A percentile compares a stretch with the other conserved stretches of the same genome.
Conservation (phyloP, 768 basidiomycete genomes). For the Phylloporus sp. region DNA sequence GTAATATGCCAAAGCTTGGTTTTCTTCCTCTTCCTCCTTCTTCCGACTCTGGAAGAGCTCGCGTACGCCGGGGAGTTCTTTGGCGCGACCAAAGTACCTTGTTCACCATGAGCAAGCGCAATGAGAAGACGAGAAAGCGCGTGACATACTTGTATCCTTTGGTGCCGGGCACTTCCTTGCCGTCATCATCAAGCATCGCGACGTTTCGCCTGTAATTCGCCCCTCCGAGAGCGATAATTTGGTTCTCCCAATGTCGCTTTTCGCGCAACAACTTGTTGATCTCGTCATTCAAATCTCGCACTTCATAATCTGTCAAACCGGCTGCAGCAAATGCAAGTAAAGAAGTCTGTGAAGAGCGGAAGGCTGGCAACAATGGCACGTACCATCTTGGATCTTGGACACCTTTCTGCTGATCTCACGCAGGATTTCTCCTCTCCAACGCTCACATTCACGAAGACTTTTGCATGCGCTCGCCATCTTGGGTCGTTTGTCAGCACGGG, state of each 20-base stretch:
- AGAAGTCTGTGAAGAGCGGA: neutral
- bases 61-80: slow-evolving; percentile 90
- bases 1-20: slow-evolving; percentile 66
- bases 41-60: slow-evolving; percentile 90
- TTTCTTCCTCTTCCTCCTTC: slow-evolving; percentile 88
- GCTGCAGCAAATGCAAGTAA: slow-evolving; percentile 42
- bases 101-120: neutral
- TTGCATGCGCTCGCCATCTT: slow-evolving; percentile 91
- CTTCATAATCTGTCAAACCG: slow-evolving; percentile 91
- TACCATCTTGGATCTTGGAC: slow-evolving; percentile 95
- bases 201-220: slow-evolving; percentile 95
- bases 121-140: neutral
- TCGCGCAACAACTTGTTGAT: slow-evolving; percentile 95
- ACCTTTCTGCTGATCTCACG: slow-evolving; percentile 95
- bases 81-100: slow-evolving; percentile 96
- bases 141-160: slow-evolving; percentile 89
- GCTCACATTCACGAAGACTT: slow-evolving; percentile 87
- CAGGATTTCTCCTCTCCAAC: slow-evolving; percentile 94
- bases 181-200: slow-evolving; percentile 91
- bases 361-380: slow-evolving; percentile 24
- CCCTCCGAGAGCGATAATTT: slow-evolving; percentile 92
- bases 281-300: slow-evolving; percentile 94
- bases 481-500: slow-evolving; percentile 80
- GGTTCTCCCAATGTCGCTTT: slow-evolving; percentile 97
- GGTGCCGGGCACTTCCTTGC: slow-evolving; percentile 93